Conservation (phyloP, 805 yeast genomes). For the Candida morakotiae region DNA sequence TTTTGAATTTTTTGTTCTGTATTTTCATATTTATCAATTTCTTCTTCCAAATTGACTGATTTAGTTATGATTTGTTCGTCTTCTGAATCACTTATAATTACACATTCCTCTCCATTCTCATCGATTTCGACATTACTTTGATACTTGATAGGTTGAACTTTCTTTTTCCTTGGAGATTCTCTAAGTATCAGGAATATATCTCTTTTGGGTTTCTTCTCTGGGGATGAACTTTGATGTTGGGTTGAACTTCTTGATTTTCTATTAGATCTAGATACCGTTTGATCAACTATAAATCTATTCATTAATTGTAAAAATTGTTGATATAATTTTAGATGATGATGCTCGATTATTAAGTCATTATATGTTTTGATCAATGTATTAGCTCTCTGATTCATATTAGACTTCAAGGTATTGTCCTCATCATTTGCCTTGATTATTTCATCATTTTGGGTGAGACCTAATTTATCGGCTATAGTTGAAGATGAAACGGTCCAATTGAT, state of each 20-base stretch:
- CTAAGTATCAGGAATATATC: constrained; percentile 4
- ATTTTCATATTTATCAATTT: constrained; percentile 14
- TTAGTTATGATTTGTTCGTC: background rate
- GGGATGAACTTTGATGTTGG: background rate
- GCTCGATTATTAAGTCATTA: background rate
- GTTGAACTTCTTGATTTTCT: background rate
- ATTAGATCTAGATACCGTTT: background rate
- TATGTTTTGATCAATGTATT: background rate
- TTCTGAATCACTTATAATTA: constrained; percentile 3
- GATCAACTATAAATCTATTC: constrained; percentile 1
- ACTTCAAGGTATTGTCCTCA: constrained; percentile 13
- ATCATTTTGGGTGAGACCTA: constrained; percentile 16
- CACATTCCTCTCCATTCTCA: constrained; percentile 2
- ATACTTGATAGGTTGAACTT: background rate
- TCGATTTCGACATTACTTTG: constrained; percentile 1
- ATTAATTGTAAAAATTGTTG: constrained; percentile 1
- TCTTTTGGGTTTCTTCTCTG: background rate
- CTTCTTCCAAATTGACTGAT: constrained; percentile 14
- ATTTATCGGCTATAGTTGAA: constrained; percentile 10
- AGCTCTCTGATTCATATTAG: constrained; percentile 17
- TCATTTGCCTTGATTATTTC: constrained; percentile 17
- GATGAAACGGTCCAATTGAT: constrained; percentile 22
- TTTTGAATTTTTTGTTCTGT: background rate
- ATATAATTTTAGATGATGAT: constrained; percentile 1
- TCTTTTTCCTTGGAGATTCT: constrained; percentile 6